phyloP scores from a whole-genome alignment of 257 asterid genomes.

The Nicotiana attenuata region DNA sequence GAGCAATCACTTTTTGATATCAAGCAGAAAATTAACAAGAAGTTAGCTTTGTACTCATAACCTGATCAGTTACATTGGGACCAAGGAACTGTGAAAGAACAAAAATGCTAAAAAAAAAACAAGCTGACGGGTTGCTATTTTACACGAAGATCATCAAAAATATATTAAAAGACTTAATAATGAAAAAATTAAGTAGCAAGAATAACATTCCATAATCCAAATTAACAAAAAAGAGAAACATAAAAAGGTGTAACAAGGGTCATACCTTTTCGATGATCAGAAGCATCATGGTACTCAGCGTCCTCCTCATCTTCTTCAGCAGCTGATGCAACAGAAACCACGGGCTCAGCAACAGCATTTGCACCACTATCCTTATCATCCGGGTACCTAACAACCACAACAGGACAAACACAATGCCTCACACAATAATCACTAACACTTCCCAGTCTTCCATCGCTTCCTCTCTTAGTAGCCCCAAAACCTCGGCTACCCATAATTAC shows the following conservation, averaged over 20 bases:
- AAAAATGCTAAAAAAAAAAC: background rate
- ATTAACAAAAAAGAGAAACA: background rate
- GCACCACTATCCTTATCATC: constrained; percentile 51
- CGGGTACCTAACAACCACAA: constrained; percentile 78
- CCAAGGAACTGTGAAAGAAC: background rate
- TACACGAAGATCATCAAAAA: background rate
- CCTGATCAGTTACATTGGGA: background rate
- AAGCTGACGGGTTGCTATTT: background rate
- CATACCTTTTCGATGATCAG: constrained; percentile 64
- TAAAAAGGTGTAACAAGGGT: background rate
- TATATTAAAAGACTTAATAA: background rate
- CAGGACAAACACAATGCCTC: constrained; percentile 93
- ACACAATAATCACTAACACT: constrained; percentile 97
- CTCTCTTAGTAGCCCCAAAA: constrained; percentile 73
- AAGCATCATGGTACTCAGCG: constrained; percentile 67
- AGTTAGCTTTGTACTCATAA: background rate
- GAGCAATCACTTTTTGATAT: background rate
- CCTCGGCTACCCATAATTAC: constrained; percentile 90
- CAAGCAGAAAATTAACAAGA: background rate
- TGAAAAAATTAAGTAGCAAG: background rate
- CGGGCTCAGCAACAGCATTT: constrained; percentile 27
- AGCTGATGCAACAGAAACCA: constrained; percentile 56
- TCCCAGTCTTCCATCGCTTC: constrained; percentile 75
- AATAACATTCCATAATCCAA: background rate
- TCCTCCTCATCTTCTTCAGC: constrained; percentile 66